Evolutionary conservation across 768 basidiomycete genomes (phyloP), one percentile per base, ranked within the genome.

Genomic region (Suillus ampliporus): DNA sequence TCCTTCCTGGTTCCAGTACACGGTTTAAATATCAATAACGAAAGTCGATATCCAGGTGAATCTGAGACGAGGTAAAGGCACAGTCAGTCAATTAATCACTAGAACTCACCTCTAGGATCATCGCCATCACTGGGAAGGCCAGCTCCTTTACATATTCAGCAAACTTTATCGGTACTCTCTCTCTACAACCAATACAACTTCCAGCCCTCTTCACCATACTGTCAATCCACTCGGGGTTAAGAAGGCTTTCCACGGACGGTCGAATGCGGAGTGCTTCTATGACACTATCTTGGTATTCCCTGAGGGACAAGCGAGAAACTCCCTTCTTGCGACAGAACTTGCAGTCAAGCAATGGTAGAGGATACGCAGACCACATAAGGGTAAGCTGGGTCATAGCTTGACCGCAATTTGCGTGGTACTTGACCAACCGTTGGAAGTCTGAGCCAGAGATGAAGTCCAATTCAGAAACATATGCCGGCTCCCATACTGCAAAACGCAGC

Each of bases 381-480:
- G 65, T 62, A 41, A 75, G 72, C 46, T 76, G 75, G 31, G 71
- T 65, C 72, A 75, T 74, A 56, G 75, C 75, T 54, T 76, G 74
- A 10, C 77, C 72, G 47, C 75, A 76, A 43, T 62, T 65, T 34
- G 76, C 66, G 34, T 76, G 75, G 66, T 76, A 76, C 66, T 75
- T 75, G 66, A 76, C 71, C 61, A 79, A 65, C 40, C 73, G 73
- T 60, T 79, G 75, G 61, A 77, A 72, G 26, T 74, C 75, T 26
- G 71, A 73, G 21, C 76, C 80, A 52, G 77, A 73, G 35, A 82
- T 77, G 54, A 74, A 70, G 54, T 72, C 74, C 23, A 82, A 70
- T 61, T 80, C 80, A 41, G 72, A 58, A 8, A 74, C 72, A 37
- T 76, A 72, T 2, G 65, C 67, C 28, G 73, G 70, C 54, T 77